Evolutionary conservation across 768 basidiomycete genomes (phyloP), one percentile per base, ranked within the genome.

Genomic region (Boletellus ananas): DNA sequence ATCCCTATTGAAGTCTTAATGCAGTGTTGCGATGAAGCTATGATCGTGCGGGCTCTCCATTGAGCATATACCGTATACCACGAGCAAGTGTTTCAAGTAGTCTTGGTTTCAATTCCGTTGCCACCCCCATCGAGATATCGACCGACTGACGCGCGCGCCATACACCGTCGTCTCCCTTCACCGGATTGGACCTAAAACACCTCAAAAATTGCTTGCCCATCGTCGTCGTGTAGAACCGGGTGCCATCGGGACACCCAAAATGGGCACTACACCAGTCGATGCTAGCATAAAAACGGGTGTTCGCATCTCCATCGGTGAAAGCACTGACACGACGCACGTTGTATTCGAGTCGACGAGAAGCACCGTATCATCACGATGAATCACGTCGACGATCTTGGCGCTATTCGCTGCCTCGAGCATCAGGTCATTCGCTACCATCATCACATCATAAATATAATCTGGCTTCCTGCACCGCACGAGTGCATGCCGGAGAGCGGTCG

Each of bases 211-310:
- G 52, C 21, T 45, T 54, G 17, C 10, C 25, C n/a, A 43, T 16
- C 10, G 52, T 51, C 9, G 17, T 10, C 21, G 47, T 54, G 29
- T 55, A 40, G 40, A 56, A 54, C 20, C 47, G 4, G 54, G 47
- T n/a, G n/a, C n/a, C n/a, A n/a, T n/a, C n/a, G n/a, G n/a, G n/a
- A n/a, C n/a, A 49, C 46, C 54, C 12, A n/a, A n/a, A n/a, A n/a
- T n/a, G 63, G 63, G 34, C 62, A 65, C 50, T 37, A 17, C 51
- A 43, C 61, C 63, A 63, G 33, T 62, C 60, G 33, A 62, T 58
- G 33, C 59, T 61, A 17, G 27, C n/a, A 34, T 10, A 27, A 4
- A 18, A n/a, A n/a, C n/a, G n/a, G n/a, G n/a, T n/a, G n/a, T n/a
- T n/a, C n/a, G n/a, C n/a, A n/a, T n/a, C n/a, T n/a, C n/a, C 2